Conservation (phyloP, 805 yeast genomes). For the Schizosaccharomyces cryophilus region DNA sequence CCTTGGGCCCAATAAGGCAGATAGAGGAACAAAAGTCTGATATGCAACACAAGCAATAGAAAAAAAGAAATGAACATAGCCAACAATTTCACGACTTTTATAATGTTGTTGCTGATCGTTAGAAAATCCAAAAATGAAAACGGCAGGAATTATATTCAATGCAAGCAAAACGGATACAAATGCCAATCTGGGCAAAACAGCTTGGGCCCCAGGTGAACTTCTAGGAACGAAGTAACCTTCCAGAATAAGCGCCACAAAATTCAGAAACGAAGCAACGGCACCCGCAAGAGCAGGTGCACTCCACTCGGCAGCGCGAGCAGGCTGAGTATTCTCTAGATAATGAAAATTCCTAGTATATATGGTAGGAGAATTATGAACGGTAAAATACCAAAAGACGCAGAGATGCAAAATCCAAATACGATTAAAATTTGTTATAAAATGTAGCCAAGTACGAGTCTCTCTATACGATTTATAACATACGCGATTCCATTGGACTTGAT, state of each 20-base stretch:
- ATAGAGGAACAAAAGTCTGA: conserved; percentile 86
- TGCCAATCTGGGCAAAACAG: conserved; percentile 63
- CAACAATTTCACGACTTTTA: conserved; percentile 47
- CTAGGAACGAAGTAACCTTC: conserved; percentile 96
- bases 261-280: conserved; percentile 55
- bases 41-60: conserved; percentile 63
- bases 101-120: conserved; percentile 44
- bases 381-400: conserved; percentile 80
- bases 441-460: conserved; percentile 95
- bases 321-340: conserved; percentile 63
- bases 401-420: conserved; percentile 95
- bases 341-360: conserved; percentile 68
- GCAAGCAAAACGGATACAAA: conserved; percentile 42
- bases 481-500: conserved; percentile 75
- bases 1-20: conserved; percentile 88
- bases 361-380: conserved; percentile 76
- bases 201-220: conserved; percentile 98
- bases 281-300: conserved; percentile 87
- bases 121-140: conserved; percentile 52
- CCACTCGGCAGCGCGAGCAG: conserved; percentile 75
- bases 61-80: conserved; percentile 76
- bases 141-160: conserved; percentile 62
- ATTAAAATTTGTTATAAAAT: conserved; percentile 77
- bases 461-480: conserved; percentile 88
- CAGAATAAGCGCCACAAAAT: conserved; percentile 63